Conservation (phyloP, 2,329 filamentous ascomycete species). For the Aspergillus neoniger region DNA sequence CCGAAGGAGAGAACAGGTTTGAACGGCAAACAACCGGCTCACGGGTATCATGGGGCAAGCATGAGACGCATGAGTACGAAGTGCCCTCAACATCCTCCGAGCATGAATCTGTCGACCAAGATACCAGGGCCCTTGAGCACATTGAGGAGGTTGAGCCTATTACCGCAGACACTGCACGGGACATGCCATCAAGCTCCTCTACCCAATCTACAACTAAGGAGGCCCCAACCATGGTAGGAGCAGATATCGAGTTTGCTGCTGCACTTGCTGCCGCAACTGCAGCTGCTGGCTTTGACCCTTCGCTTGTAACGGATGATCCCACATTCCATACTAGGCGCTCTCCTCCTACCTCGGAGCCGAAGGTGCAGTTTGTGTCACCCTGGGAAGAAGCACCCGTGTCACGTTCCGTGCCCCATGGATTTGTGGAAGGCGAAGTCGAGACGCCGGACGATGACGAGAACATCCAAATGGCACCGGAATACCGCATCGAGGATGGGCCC, state of each 20-base stretch:
- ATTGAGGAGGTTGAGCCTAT: neutral
- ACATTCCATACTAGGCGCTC: constrained; percentile 65
- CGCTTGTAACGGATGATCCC: constrained; percentile 69
- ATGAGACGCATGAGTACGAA: constrained; percentile 65
- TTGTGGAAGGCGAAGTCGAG: constrained; percentile 53
- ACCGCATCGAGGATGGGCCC: constrained; percentile 20
- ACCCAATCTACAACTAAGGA: constrained; percentile 14
- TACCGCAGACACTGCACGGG: neutral
- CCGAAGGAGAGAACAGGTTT: constrained; percentile 48
- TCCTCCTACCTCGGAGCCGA: constrained; percentile 62
- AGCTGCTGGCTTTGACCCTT: constrained; percentile 69
- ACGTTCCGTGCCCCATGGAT: constrained; percentile 47
- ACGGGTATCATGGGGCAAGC: constrained; percentile 67
- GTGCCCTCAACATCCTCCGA: constrained; percentile 57
- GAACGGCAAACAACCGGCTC: constrained; percentile 48
- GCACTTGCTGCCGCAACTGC: constrained; percentile 68
- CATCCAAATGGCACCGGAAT: constrained; percentile 7
- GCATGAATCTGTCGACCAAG: constrained; percentile 32
- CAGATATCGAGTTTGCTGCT: constrained; percentile 70
- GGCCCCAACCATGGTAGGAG: constrained; percentile 37
- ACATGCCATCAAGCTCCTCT: constrained; percentile 12
- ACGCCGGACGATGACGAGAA: constrained; percentile 44
- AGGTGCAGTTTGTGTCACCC: constrained; percentile 53
- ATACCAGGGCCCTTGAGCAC: constrained; percentile 9
- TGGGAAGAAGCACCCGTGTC: constrained; percentile 37